Evolutionary conservation across 2,329 filamentous ascomycete species (phyloP), one percentile per base, ranked within the genome.

Genomic region (Colletotrichum abscissum): DNA sequence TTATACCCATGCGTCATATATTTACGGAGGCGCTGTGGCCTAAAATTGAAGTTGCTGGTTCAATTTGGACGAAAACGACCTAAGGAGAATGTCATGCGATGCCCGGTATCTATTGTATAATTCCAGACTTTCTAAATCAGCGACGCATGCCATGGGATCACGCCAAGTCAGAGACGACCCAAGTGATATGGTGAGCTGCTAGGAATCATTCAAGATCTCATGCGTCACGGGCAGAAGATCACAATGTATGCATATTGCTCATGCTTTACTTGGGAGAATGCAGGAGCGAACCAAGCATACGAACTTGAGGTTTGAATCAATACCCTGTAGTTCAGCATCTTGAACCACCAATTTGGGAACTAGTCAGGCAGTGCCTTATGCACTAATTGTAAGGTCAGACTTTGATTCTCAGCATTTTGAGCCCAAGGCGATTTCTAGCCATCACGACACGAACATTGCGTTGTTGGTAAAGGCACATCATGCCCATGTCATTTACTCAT

Each of bases 401-500:
- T 16, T 19, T 14, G 14, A 42, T 42, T 42, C 38, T 7, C 14
- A 42, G 14, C 16, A 19, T 16, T 12, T 35, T 35, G 33, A 35
- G 11, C 11, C 33, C 11, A n/a, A 19, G 8, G 2, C 19, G 4
- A 49, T 22, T 9, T 22, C 42, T 9, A 4, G 19, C 19, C 7
- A 42, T 19, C 38, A 42, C 16, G 14, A 2, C 1, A 42, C 38
- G 7, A 42, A 7, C 16, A 19, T 42, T 19, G 42, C 16, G 38
- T 57, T 19, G 14, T 54, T 28, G 24, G 49, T 54, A 54, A 60
- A 67, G 22, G n/a, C 38, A 54, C 26, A 14, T 19, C 54, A 16
- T 38, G 60, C 55, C 67, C 22, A 49, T 38, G 30, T 70, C 70
- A 65, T 73, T 73, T 70, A 56, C n/a, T 70, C 70, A 60, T 72